Conservation (phyloP, 345 rosid genomes). For the Alliaria petiolata region DNA sequence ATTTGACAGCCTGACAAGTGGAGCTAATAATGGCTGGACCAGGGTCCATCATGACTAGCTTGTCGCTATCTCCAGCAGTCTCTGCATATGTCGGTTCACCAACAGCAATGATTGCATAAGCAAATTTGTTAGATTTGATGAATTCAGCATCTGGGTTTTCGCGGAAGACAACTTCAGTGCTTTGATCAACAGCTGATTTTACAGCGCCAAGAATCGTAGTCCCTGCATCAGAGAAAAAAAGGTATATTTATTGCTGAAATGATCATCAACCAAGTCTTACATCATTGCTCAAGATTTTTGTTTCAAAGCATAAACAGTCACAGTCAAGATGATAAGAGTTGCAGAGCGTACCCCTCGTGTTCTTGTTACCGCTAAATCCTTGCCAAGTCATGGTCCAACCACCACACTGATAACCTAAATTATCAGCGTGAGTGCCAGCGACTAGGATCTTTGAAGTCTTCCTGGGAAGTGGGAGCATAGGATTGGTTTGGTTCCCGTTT, state of each 20-base stretch:
- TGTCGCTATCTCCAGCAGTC: conserved; percentile 65
- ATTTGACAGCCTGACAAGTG: conserved; percentile 62
- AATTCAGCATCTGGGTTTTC: conserved; percentile 64
- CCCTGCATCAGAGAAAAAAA: conserved; percentile 39
- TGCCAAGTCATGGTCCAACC: conserved; percentile 98
- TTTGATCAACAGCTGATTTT: conserved; percentile 58
- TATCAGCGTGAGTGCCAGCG: conserved; percentile 88
- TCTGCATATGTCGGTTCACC: conserved; percentile 91
- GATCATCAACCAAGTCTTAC: no score
- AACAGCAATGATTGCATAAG: conserved; percentile 72
- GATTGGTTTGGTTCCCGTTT: conserved; percentile 64
- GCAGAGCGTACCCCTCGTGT: conserved; percentile 54
- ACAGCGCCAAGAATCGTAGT: conserved; percentile 81
- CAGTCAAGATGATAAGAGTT: background rate
- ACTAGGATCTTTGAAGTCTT: conserved; percentile 73
- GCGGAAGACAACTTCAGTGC: conserved; percentile 56
- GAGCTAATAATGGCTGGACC: conserved; percentile 60
- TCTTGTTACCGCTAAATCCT: conserved; percentile 70
- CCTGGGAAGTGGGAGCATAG: conserved; percentile 79
- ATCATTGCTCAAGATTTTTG: no score
- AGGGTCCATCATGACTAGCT: conserved; percentile 63
- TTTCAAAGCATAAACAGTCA: no score
- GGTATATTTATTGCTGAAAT: background rate
- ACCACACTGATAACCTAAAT: conserved; percentile 96
- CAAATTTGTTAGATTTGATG: conserved; percentile 64